Evolutionary conservation across 2,329 filamentous ascomycete species (phyloP).

Genomic region (Aurifilum marmelostoma): DNA sequence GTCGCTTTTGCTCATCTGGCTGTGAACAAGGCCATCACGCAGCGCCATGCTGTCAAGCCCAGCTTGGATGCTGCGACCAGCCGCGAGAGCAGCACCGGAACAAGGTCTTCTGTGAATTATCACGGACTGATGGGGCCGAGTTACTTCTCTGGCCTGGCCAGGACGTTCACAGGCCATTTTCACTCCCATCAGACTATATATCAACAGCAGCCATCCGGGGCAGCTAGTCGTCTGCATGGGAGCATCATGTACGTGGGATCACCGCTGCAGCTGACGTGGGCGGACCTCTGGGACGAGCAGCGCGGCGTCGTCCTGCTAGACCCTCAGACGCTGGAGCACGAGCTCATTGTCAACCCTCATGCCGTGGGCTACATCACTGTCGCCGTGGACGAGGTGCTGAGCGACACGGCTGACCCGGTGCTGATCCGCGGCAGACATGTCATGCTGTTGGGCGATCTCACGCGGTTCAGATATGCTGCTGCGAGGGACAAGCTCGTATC

Average conservation of each 20-base stretch:
- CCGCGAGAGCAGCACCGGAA: background rate
- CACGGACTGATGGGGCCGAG: conserved; percentile 35
- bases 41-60: conserved; percentile 34
- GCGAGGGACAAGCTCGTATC: conserved; percentile 36
- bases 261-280: conserved; percentile 40
- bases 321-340: conserved; percentile 36
- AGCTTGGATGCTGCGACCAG: background rate
- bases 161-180: conserved; percentile 41
- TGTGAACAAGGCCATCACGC: conserved; percentile 38
- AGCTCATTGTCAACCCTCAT: conserved; percentile 37
- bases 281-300: conserved; percentile 37
- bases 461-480: conserved; percentile 34
- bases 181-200: conserved; percentile 39
- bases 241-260: conserved; percentile 39
- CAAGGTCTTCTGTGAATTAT: conserved; percentile 35
- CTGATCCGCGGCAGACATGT: conserved; percentile 36
- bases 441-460: conserved; percentile 37
- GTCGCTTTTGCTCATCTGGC: conserved; percentile 40
- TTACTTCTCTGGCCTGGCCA: conserved; percentile 36
- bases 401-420: conserved; percentile 28
- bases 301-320: conserved; percentile 38
- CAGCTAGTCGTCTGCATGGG: conserved; percentile 29
- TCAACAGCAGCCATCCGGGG: conserved; percentile 22
- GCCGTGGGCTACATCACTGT: conserved; percentile 35
- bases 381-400: conserved; percentile 33